phyloP scores from a whole-genome alignment of 495 filamentous ascomycete species.

The Margaritispora aquatica region DNA sequence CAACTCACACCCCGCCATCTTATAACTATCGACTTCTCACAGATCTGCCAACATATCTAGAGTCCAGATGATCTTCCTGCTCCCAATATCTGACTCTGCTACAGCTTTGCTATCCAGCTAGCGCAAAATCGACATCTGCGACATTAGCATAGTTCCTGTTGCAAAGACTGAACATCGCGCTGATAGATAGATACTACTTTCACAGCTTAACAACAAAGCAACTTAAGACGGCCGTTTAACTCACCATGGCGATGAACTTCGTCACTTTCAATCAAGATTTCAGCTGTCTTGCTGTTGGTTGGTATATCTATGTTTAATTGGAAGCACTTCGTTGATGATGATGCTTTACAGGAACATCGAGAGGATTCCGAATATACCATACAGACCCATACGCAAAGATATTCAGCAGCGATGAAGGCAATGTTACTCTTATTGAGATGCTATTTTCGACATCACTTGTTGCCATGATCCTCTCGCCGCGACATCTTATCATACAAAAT shows the following conservation, averaged over 20 bases:
- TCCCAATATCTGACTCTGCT: background rate
- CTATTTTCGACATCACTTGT: constrained; percentile 98
- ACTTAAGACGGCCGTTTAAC: background rate
- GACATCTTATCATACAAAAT: constrained; percentile 90
- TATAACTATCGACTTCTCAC: background rate
- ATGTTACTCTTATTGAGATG: constrained; percentile 95
- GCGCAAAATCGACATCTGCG: background rate
- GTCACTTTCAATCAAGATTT: constrained; percentile 99
- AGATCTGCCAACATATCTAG: background rate
- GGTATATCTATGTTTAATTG: constrained; percentile 21
- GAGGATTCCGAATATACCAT: constrained; percentile 91
- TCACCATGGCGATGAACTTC: constrained; percentile 73
- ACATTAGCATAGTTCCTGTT: background rate
- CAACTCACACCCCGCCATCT: background rate
- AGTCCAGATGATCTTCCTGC: background rate
- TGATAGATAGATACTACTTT: background rate
- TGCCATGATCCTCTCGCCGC: constrained; percentile 81
- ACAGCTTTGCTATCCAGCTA: constrained; percentile 4
- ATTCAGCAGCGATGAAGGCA: constrained; percentile 86
- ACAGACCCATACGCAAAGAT: constrained; percentile 93
- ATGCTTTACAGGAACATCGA: constrained; percentile 60
- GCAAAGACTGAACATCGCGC: background rate
- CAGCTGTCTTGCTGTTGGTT: constrained; percentile 90
- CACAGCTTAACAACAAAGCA: background rate
- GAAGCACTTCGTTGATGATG: background rate